A percentile compares a stretch with the other conserved stretches of the same genome.
Conservation (phyloP, 176 grass and related monocot species). For the Raddia distichophylla region DNA sequence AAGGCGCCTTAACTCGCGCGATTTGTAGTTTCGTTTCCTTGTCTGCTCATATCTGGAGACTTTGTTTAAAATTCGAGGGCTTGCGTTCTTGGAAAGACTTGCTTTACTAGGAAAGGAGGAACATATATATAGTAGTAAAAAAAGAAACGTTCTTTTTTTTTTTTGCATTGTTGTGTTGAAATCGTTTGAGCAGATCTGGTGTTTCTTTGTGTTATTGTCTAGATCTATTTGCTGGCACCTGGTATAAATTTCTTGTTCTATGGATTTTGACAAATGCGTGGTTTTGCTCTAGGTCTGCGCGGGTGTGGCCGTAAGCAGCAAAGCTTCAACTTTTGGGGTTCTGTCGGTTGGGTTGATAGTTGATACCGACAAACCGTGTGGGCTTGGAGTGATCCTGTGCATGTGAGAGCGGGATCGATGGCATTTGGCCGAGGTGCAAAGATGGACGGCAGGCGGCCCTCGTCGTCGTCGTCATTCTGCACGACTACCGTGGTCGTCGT, state of each 20-base stretch:
- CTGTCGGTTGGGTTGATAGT: conserved; percentile 6
- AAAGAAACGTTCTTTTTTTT: neutral
- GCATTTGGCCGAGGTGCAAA: conserved; percentile 67
- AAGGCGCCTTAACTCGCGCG: conserved; percentile 27
- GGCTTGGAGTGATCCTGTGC: neutral
- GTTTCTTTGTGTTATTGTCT: conserved; percentile 28
- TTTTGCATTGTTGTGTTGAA: neutral
- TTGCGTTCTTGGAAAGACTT: conserved; percentile 22
- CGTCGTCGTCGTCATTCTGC: conserved; percentile 69
- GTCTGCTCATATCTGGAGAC: neutral
- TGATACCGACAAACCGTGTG: conserved; percentile 30
- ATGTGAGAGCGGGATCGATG: conserved; percentile 59
- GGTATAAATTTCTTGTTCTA: neutral
- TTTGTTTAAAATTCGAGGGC: neutral
- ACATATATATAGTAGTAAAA: neutral
- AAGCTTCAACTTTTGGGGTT: conserved; percentile 21
- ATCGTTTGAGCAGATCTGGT: conserved; percentile 26
- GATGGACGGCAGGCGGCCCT: conserved; percentile 74
- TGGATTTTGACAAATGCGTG: conserved; percentile 29
- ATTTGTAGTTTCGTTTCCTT: conserved; percentile 31
- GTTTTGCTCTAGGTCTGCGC: conserved; percentile 40
- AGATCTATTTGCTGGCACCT: conserved; percentile 36
- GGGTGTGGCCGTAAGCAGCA: conserved; percentile 6
- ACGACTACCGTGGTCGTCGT: conserved; percentile 72
- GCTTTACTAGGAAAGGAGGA: conserved; percentile 18